Base-by-base conservation (phyloP, 2,329 filamentous ascomycete genomes). In the Ramichloridium luteum region DNA sequence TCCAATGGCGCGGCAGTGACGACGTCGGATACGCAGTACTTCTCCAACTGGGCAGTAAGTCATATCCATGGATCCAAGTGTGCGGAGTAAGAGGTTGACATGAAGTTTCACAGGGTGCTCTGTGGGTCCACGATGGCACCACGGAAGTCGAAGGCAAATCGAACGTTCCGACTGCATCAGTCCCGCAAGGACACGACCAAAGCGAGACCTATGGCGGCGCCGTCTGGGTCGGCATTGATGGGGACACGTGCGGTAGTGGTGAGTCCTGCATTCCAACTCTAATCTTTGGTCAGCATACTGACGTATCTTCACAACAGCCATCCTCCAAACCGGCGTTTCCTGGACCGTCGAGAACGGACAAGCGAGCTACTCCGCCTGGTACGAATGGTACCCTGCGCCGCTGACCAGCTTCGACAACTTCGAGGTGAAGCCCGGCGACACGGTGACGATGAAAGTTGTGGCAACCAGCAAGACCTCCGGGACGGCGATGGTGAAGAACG, bases 341-440 rank as follows among this genome's bases (percentile, higher is more conserved):
- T 70, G 70, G 47, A 65, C 61, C 31, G 52, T 65, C 26, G 46
- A 59, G 6, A 51, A 56, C n/a, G 50, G 49, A 12, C 38, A 44
- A 0, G 57, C 61, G 3, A 56, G 49, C 5, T 74, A 64, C 43
- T 63, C 69, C 35, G 66, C 69, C 12, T 74, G 70, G 68, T 74
- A 70, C 45, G 70, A 74, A 49, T 74, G 69, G 69, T 72, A 65
- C 43, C 69, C 70, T 1, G 64, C 70, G 45, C 64, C 65, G 40
- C 61, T 68, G 16, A 62, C 68, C 42, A 62, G 68, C 46, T 73
- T 72, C 49, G 50, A 41, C 32, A 56, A 55, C 33, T 55, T 72
- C 36, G 32, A 46, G 2, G 50, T 70, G 28, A 43, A 49, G 11
- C 58, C 59, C 2, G 66, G 66, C 10, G 57, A 70, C 32, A 47